Evolutionary conservation across 176 grass and related monocot species (phyloP).

Genomic region (Aegilops longissima): DNA sequence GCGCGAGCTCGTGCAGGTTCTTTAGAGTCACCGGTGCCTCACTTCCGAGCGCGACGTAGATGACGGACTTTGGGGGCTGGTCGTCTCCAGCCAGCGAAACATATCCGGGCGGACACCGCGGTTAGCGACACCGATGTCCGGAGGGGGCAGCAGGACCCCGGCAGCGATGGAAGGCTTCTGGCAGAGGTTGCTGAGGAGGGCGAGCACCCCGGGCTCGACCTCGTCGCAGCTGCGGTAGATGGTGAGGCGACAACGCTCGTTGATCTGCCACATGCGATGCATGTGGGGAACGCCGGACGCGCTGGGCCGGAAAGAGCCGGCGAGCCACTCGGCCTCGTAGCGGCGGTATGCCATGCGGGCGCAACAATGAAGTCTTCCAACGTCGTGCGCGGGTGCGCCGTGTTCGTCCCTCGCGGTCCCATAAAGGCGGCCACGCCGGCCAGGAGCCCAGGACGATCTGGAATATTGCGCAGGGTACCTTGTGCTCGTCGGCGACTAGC

Average conservation of each 20-base stretch:
- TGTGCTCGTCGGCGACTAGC: constrained; percentile 4
- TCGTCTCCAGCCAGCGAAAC: no score
- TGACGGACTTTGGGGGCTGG: no score
- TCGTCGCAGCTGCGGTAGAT: constrained; percentile 36
- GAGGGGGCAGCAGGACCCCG: constrained; percentile 13
- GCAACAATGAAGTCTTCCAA: no score
- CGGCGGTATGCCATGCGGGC: not conserved
- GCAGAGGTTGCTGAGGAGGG: constrained; percentile 27
- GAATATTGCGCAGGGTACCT: constrained; percentile 17
- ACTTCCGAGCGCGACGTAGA: no score
- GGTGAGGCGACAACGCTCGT: constrained; percentile 9
- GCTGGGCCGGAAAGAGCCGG: not conserved
- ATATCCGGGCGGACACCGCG: no score
- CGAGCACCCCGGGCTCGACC: constrained; percentile 20
- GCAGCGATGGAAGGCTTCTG: constrained; percentile 20
- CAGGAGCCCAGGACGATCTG: not conserved
- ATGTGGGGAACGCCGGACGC: constrained; percentile 4
- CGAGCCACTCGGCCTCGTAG: constrained; percentile 18
- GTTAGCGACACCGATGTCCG: no score
- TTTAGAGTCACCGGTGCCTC: no score
- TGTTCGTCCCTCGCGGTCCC: constrained; percentile 1
- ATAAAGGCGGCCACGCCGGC: constrained; percentile 3
- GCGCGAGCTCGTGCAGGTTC: no score
- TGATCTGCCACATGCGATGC: not conserved
- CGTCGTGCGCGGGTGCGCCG: no score